Conservation (phyloP, 352 stramenopile genomes). For the Globisporangium solare region DNA sequence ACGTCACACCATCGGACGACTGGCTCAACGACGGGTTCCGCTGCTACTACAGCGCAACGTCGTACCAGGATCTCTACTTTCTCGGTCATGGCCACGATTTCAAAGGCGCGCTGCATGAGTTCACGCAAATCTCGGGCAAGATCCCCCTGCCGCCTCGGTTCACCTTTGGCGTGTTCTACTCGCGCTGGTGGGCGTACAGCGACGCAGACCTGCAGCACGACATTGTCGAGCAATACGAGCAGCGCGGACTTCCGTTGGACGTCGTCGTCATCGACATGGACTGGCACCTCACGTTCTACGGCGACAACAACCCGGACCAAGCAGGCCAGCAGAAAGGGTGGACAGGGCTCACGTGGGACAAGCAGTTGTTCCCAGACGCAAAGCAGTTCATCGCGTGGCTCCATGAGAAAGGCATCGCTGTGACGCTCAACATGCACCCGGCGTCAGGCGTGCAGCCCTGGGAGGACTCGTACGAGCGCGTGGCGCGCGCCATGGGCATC, state of each 20-base stretch:
- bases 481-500: constrained; percentile 30
- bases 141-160: constrained; percentile 32
- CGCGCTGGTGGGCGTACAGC: constrained; percentile 46
- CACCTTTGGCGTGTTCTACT: constrained; percentile 41
- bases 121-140: constrained; percentile 24
- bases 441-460: constrained; percentile 36
- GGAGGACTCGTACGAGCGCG: constrained; percentile 28
- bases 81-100: constrained; percentile 40
- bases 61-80: constrained; percentile 46
- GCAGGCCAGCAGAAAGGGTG: constrained; percentile 27
- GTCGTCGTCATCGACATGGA: constrained; percentile 64
- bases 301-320: constrained; percentile 23
- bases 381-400: constrained; percentile 28
- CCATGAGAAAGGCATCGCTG: constrained; percentile 23
- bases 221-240: constrained; percentile 29
- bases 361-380: constrained; percentile 34
- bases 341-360: constrained; percentile 52
- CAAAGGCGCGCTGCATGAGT: constrained; percentile 33
- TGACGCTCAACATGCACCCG: constrained; percentile 48
- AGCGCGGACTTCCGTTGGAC: constrained; percentile 32
- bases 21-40: constrained; percentile 13
- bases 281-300: constrained; percentile 49
- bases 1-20: neutral
- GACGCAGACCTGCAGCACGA: constrained; percentile 26
- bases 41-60: constrained; percentile 27